Evolutionary conservation across 1,284 basidiomycete species (phyloP), one percentile per base, ranked within the genome.

Genomic region (Marasmius sp.): DNA sequence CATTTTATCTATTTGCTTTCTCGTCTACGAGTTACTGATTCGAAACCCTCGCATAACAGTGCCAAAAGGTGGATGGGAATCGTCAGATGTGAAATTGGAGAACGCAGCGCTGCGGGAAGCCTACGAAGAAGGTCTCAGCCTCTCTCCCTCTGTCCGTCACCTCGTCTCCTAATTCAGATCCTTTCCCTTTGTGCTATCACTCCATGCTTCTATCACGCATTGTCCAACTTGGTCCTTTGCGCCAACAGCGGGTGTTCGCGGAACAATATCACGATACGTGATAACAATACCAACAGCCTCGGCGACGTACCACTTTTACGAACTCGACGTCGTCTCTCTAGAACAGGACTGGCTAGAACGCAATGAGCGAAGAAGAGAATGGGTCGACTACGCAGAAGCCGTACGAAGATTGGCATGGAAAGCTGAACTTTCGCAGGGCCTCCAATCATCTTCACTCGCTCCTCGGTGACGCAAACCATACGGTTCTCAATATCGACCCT

Each of bases 91-190:
- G 69, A 82, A 81, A 75, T 78, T 93, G 71, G 90, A 92, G 81
- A 87, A 85, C 77, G 92, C 91, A 74, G 92, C 92, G 77, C 88
- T 86, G 72, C 85, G 92, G 75, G 91, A 93, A 86, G 91, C 91
- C 79, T 81, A 89, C 77, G 91, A 93, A 91, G 91, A 93, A 93
- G 91, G 91, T 93, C 89, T 85, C 85, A 87, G 85, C 86, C 81
- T 85, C 86, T 86, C 81, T 85, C 85, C 85, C 83, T 89, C 81
- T 87, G 75, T 83, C 80, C 85, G 85, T 88, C 81, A 81, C 82
- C 82, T 83, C 85, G 77, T 73, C 81, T 83, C 85, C 85, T 86
- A 79, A 86, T 82, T 71, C 75, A 47, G 6, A n/a, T 73, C 72
- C 50, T 69, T 27, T 70, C 72, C 66, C 69, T 64, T 67, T 64